phyloP scores from a whole-genome alignment of 768 basidiomycete species.

The Leccinum variicolor region DNA sequence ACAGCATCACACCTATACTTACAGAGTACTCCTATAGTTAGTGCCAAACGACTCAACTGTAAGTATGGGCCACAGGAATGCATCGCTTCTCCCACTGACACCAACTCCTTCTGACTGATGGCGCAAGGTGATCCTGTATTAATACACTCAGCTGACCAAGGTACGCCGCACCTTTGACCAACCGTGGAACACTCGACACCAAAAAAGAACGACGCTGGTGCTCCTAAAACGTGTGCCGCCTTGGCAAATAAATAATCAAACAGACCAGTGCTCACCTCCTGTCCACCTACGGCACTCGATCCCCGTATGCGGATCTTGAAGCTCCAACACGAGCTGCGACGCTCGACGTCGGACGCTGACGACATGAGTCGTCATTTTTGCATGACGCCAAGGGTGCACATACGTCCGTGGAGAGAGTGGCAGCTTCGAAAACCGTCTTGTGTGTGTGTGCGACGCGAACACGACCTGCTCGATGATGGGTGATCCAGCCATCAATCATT shows the following conservation, averaged over 20 bases:
- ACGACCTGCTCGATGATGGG: background rate
- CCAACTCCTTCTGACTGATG: background rate
- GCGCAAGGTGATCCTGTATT: background rate
- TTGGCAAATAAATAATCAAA: background rate
- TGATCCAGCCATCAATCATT: slow-evolving; percentile 7
- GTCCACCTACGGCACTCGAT: slow-evolving; percentile 1
- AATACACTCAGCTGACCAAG: background rate
- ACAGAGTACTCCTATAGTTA: background rate
- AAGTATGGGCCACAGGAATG: background rate
- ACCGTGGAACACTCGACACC: slow-evolving; percentile 3
- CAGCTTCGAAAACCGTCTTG: slow-evolving; percentile 9
- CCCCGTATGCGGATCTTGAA: slow-evolving; percentile 3
- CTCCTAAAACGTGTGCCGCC: slow-evolving; percentile 3
- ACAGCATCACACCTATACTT: background rate
- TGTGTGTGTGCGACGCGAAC: background rate
- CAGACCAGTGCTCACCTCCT: slow-evolving; percentile 11
- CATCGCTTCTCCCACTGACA: background rate
- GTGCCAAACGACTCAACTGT: background rate
- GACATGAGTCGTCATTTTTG: background rate
- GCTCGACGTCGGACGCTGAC: background rate
- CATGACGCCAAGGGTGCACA: slow-evolving; percentile 6
- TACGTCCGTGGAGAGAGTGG: slow-evolving; percentile 7
- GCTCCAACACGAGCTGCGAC: background rate
- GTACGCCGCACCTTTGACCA: background rate
- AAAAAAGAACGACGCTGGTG: slow-evolving; percentile 1